phyloP scores from a whole-genome alignment of 1,139 yeast genomes.

The Williopsis jadinii region DNA sequence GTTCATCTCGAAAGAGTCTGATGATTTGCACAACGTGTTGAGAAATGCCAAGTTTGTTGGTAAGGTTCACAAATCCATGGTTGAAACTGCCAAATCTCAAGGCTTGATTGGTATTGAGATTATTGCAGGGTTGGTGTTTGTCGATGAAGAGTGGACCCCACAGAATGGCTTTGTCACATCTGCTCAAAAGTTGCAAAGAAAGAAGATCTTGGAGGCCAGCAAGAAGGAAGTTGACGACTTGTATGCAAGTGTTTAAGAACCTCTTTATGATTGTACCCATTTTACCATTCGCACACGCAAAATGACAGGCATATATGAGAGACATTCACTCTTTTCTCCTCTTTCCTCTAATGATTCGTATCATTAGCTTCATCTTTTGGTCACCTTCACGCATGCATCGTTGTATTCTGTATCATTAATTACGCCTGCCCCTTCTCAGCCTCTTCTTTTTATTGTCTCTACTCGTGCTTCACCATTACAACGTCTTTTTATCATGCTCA shows the following conservation, averaged over 20 bases:
- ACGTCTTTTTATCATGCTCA: too few relatives aligned
- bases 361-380: too few relatives aligned
- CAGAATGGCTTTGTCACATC: slow-evolving; percentile 90
- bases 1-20: slow-evolving; percentile 41
- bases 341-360: too few relatives aligned
- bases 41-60: slow-evolving; percentile 50
- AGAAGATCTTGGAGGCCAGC: slow-evolving; percentile 70
- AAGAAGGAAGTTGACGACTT: slow-evolving; percentile 52
- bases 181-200: slow-evolving; percentile 95
- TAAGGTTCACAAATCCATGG: slow-evolving; percentile 51
- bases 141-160: slow-evolving; percentile 96
- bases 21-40: slow-evolving; percentile 45
- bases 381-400: too few relatives aligned
- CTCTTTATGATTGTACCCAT: too few relatives aligned
- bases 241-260: slow-evolving; percentile 25
- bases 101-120: slow-evolving; percentile 86
- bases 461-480: too few relatives aligned
- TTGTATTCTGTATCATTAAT: too few relatives aligned
- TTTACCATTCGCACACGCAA: too few relatives aligned
- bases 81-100: slow-evolving; percentile 71
- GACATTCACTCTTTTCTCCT: too few relatives aligned
- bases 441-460: too few relatives aligned
- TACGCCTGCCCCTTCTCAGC: too few relatives aligned
- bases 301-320: too few relatives aligned
- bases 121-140: slow-evolving; percentile 67